Base-by-base conservation (phyloP, 306 rosid genomes). In the Abrus pulchellus region DNA sequence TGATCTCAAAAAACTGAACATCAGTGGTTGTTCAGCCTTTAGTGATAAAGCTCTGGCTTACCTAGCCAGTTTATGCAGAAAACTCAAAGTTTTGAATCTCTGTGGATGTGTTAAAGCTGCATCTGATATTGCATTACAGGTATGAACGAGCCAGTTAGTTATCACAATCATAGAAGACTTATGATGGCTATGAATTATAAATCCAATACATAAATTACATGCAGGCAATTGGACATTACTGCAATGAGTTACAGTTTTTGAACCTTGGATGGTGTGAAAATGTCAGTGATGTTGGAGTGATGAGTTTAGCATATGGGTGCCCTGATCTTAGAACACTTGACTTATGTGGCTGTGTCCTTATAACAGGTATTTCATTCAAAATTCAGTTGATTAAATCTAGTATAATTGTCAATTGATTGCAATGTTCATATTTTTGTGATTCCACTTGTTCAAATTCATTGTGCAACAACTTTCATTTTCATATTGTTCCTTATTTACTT, bases 251-350 rank as follows among this genome's bases (percentile, higher is more conserved):
- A 81, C 92, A 94, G 79, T 83, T 34, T 55, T 81, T 94, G 80
- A 94, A 91, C 84, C 92, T 94, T 14, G 97, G 98, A 56, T 94
- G 98, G 98, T 94, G 98, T 32, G 97, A 92, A 32, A 74, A 88
- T 77, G 90, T 87, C 13, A 85, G 91, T 48, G 97, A 94, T 55
- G 94, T 75, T 41, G 98, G 98, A 75, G 98, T 94, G 33, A 87
- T 81, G 92, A 88, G 94, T 68, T 83, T 94, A 72, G 97, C 97
- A 1, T n/a, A 81, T 44, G 97, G 98, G 59, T 94, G 98, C 80
- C 97, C 95, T 81, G 97, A 94, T 84, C 97, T 92, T 64, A 75
- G 92, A 80, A 86, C 67, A 36, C 80, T 94, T 1, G 94, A 94
- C 78, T 83, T 94, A 84, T 94, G 98, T 33, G 97, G 94, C 9